Percentiles rank a stretch among this genome's conserved stretches.
phyloP scores from a whole-genome alignment of 257 asterid genomes.

The Scutellaria baicalensis region DNA sequence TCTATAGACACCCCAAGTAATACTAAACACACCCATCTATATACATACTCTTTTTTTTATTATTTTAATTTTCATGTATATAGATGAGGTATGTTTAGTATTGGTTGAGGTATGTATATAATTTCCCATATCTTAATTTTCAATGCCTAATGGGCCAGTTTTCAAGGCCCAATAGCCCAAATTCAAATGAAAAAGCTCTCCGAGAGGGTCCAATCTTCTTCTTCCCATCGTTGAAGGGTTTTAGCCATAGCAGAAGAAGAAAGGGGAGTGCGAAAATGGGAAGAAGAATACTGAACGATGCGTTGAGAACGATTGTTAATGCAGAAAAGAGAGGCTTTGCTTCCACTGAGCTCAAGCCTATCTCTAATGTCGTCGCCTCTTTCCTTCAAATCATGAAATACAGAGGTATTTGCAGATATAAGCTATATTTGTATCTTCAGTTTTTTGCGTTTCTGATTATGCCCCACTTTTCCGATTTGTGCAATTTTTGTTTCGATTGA shows the following conservation, averaged over 20 bases:
- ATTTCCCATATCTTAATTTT: too few relatives aligned
- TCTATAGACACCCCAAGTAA: too few relatives aligned
- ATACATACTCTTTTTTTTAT: too few relatives aligned
- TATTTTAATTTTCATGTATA: too few relatives aligned
- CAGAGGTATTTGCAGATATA: constrained; percentile 40
- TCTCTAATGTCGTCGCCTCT: constrained; percentile 73
- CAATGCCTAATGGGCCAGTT: not conserved
- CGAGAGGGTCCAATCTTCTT: not conserved
- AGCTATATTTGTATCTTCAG: not conserved
- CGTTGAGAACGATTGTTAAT: constrained; percentile 77
- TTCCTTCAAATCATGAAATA: constrained; percentile 93
- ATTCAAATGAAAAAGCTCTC: not conserved
- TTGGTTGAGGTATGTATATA: too few relatives aligned
- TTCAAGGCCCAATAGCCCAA: constrained; percentile 2
- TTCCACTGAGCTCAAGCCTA: constrained; percentile 69
- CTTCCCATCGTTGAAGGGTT: constrained; percentile 18
- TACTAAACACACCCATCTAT: too few relatives aligned
- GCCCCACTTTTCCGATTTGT: not conserved
- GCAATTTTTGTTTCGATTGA: not conserved
- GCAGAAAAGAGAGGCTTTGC: constrained; percentile 93
- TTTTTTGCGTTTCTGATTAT: not conserved
- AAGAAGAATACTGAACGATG: constrained; percentile 79
- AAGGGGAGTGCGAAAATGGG: constrained; percentile 45
- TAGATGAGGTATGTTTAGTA: too few relatives aligned
- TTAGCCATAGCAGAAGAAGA: constrained; percentile 16